These are phyloP conservation scores for Arthrobotrys sinensis DNA, from an alignment of 2,329 filamentous ascomycete genomes.

Conservation along the genomic window DNA sequence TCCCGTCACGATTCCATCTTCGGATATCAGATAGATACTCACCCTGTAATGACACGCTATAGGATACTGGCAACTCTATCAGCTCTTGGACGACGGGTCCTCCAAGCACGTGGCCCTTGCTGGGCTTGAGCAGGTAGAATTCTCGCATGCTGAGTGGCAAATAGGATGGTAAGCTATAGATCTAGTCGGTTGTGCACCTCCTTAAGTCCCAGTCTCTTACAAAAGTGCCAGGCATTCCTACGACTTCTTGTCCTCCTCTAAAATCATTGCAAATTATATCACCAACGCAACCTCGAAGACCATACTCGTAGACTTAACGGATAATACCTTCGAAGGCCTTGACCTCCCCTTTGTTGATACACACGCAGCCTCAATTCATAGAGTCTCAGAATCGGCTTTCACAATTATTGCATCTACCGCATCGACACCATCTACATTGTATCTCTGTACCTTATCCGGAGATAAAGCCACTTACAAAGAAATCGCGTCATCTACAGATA, in stretches of 20 bases:
- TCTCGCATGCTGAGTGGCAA: constrained; percentile 65
- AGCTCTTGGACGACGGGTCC: constrained; percentile 64
- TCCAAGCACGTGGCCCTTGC: constrained; percentile 66
- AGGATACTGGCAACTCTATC: constrained; percentile 71
- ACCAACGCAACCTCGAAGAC: constrained; percentile 45
- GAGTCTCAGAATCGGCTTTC: constrained; percentile 37
- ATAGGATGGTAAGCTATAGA: constrained; percentile 64
- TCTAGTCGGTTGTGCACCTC: neutral
- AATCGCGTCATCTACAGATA: constrained; percentile 35
- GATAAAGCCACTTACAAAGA: constrained; percentile 10
- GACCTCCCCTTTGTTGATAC: constrained; percentile 51
- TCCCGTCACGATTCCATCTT: neutral
- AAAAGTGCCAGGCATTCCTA: constrained; percentile 36
- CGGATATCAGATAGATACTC: neutral
- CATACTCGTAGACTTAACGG: constrained; percentile 25
- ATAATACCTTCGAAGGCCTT: constrained; percentile 38
- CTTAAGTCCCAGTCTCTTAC: neutral
- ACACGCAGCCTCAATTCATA: constrained; percentile 31
- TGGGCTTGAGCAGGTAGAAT: constrained; percentile 68
- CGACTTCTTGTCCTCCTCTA: constrained; percentile 36
- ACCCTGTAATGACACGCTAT: neutral
- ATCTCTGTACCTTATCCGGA: constrained; percentile 37
- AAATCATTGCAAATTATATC: constrained; percentile 34
- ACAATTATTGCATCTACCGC: constrained; percentile 52
- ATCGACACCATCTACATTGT: constrained; percentile 38